Evolutionary conservation across 192 early-diverging fungal species (phyloP), one percentile per base, ranked within the genome.

Genomic region (Allomyces javanicus): DNA sequence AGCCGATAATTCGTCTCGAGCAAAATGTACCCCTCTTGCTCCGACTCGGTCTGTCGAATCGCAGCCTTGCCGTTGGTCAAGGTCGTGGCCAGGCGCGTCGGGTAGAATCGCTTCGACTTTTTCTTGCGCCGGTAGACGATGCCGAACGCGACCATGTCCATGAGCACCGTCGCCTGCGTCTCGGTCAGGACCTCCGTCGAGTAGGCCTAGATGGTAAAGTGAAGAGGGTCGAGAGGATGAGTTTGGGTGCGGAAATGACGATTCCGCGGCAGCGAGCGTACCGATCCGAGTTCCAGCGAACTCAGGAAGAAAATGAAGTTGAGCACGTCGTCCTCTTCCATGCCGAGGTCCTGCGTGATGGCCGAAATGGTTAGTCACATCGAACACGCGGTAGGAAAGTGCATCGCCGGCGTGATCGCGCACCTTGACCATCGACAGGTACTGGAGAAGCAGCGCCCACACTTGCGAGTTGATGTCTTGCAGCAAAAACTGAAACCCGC

Each of bases 401-500:
- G 14, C 1, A 66, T 21, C 55, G 11, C 25, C 44, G 27, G 14
- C n/a, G 55, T 74, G 68, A 24, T 68, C 67, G 69, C 78, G 75
- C 65, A 75, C 79, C 72, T 84, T 87, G 0, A 89, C 89, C 78
- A 92, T 79, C 23, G 89, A 82, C 64, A 96, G 74, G 68, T 98
- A 98, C 75, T 95, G 91, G 64, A 98, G 72, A 64, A 98, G 73
- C 61, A 98, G 87, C 1, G 90, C 88, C 95, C 95, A 98, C 10
- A 95, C 89, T 78, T 98, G 95, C 23, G 91, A 86, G 64, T 89
- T 89, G 22, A 88, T 79, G 71, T 98, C 91, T 72, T 94, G 93
- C 25, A 98, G 72, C 63, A 98, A 71, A 71, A 98, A 98, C 73
- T 98, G 95, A 72, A 98, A 98, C 11, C 95, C 95, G 71, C 93